A percentile compares a stretch with the other conserved stretches of the same genome.
Conservation (phyloP, 2,329 filamentous ascomycete species). For the Fusarium ambrosium region DNA sequence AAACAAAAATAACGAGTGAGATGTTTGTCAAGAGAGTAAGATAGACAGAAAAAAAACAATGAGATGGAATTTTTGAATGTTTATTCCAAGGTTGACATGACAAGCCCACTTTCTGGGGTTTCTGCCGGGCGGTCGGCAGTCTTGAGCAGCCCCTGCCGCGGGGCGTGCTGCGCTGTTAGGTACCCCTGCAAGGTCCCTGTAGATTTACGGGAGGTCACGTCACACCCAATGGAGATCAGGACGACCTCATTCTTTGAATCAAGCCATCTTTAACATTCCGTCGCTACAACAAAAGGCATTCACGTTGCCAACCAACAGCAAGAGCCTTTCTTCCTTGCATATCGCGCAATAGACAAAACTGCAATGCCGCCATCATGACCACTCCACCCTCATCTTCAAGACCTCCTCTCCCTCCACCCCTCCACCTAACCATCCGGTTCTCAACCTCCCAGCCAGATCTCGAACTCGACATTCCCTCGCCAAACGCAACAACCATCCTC, state of each 20-base stretch:
- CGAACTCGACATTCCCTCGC: slow-evolving; percentile 78
- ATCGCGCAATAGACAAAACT: background rate
- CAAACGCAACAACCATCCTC: slow-evolving; percentile 78
- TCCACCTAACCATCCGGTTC: slow-evolving; percentile 92
- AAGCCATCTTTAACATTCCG: background rate
- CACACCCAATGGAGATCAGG: slow-evolving; percentile 17
- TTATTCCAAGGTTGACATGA: slow-evolving; percentile 28
- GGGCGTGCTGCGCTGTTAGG: slow-evolving; percentile 12
- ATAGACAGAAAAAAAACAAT: background rate
- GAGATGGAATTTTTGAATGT: slow-evolving; percentile 18
- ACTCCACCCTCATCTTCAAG: slow-evolving; percentile 31
- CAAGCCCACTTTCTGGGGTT: slow-evolving; percentile 42
- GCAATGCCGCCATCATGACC: slow-evolving; percentile 49
- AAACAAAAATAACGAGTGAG: background rate
- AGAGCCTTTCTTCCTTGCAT: background rate
- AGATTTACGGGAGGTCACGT: slow-evolving; percentile 24
- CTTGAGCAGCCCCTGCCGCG: slow-evolving; percentile 19
- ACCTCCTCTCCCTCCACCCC: slow-evolving; percentile 54
- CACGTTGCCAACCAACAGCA: background rate
- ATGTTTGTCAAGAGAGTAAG: background rate
- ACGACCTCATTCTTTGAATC: slow-evolving; percentile 7
- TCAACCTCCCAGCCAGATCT: slow-evolving; percentile 87
- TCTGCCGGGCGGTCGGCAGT: slow-evolving; percentile 54
- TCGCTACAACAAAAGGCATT: background rate
- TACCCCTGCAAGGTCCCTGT: slow-evolving; percentile 29